Evolutionary conservation across 371 early-diverging fungal genomes (phyloP).

Genomic region (Apophysomyces ossiformis): DNA sequence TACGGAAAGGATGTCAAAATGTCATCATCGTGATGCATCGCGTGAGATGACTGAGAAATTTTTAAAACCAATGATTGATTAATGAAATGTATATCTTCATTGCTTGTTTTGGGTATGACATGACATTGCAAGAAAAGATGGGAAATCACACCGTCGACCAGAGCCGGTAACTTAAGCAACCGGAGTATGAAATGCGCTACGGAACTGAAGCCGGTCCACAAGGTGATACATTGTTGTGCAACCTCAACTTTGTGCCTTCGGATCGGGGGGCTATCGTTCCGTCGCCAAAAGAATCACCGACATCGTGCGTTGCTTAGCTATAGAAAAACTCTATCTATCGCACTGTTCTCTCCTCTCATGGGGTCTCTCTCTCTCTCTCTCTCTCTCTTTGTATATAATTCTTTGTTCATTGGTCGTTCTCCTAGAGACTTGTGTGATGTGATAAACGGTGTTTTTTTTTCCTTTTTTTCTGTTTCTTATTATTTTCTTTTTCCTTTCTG

Average conservation of each 20-base stretch:
- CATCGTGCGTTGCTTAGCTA: no score
- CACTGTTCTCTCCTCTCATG: no score
- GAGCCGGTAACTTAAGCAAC: no score
- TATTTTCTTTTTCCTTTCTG: no score
- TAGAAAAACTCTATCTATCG: no score
- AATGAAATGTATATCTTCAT: neutral
- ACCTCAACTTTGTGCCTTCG: neutral
- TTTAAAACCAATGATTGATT: neutral
- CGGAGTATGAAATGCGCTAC: neutral
- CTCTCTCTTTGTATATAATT: no score
- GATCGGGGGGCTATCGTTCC: slow-evolving; percentile 3
- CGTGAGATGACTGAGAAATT: neutral
- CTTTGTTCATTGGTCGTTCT: no score
- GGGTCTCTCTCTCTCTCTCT: no score
- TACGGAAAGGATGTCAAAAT: neutral
- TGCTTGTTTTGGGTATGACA: slow-evolving; percentile 1
- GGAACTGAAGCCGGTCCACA: slow-evolving; percentile 8
- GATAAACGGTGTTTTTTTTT: no score
- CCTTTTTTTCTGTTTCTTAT: no score
- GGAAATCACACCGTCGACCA: neutral
- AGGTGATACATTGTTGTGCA: slow-evolving; percentile 4
- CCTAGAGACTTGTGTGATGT: no score
- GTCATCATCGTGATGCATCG: neutral
- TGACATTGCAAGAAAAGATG: neutral
- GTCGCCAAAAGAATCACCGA: neutral